Percentiles rank a stretch among this genome's conserved stretches.
Conservation (phyloP, 768 basidiomycete genomes). For the Pleurotus ostreatus region DNA sequence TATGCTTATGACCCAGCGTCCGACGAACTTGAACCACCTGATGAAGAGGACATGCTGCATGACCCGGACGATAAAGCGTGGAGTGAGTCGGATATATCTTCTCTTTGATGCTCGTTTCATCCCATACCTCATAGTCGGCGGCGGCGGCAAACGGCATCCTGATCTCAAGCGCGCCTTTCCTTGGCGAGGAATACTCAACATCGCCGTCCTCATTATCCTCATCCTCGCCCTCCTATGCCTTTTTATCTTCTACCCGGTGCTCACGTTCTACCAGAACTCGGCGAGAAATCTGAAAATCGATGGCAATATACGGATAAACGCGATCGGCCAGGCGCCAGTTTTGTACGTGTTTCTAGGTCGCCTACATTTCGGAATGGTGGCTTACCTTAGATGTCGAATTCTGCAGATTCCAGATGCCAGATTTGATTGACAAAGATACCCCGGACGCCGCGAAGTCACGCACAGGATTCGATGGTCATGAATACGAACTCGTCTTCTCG, state of each 20-base stretch:
- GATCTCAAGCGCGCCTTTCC: constrained; percentile 29
- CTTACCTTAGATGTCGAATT: constrained; percentile 2
- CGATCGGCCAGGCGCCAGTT: constrained; percentile 61
- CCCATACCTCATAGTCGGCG: neutral
- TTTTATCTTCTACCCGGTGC: constrained; percentile 81
- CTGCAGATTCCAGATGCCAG: constrained; percentile 42
- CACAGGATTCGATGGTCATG: constrained; percentile 67
- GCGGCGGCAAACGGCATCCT: neutral
- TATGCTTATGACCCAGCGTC: constrained; percentile 67
- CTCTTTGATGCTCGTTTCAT: neutral
- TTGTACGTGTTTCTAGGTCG: constrained; percentile 27
- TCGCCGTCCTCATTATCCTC: constrained; percentile 63
- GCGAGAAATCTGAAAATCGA: constrained; percentile 42
- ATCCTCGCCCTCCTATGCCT: constrained; percentile 59
- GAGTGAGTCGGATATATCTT: constrained; percentile 11
- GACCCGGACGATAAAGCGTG: constrained; percentile 36
- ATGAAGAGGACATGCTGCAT: constrained; percentile 77
- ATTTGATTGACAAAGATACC: constrained; percentile 69
- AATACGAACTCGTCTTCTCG: constrained; percentile 68
- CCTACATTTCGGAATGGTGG: neutral
- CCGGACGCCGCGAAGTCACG: constrained; percentile 53
- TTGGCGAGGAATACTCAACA: constrained; percentile 55
- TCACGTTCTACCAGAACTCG: constrained; percentile 40
- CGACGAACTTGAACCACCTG: constrained; percentile 53
- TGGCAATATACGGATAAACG: constrained; percentile 65